Base-by-base conservation (phyloP, 2,329 filamentous ascomycete species). In the Penicillium verrucosum region DNA sequence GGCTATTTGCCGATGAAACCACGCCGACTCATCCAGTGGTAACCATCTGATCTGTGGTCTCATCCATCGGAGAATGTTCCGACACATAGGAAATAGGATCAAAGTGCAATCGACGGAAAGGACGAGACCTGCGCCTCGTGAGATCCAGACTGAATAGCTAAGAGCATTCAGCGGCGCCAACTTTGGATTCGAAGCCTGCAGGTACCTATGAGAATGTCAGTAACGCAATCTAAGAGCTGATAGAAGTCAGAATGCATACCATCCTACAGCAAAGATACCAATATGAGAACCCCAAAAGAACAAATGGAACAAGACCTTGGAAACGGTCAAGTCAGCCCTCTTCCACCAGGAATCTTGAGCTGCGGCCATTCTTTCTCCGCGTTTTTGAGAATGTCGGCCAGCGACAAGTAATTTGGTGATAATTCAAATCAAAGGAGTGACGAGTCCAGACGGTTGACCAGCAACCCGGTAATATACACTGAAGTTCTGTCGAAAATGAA, bases 1-100 rank as follows among this genome's bases (percentile, higher is more conserved):
- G 18, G 94, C 93, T 42, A 96, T 84, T 75, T 99, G 94, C 62
- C 93, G 84, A 78, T 99, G 94, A 75, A 99, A 95, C 92, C 92
- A 99, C 64, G 92, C 83, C 58, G 92, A 95, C 78, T 99, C 94
- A 69, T 99, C 94, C n/a, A 99, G 82, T 5, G 94, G 94, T 12
- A 97, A 73, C 79, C 89, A 96, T 74, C 86, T 85, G 62, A 96
- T 77, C 79, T 95, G 96, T 27, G 94, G 94, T 62, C 94, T 85
- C 55, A 97, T 75, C 70, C 85, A 89, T 72, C 90, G 85, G 71
- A 99, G 83, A 32, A 97, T 78, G 58, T 93, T 97, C 65, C 94
- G 84, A 80, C 93, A 99, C 80, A 99, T 96, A 7, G 94, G 94
- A 58, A 99, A 81, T 29, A 99, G 78, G 68, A 99, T 96, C 63